phyloP scores from a whole-genome alignment of 768 basidiomycete genomes.

The Neoboletus magnificus region DNA sequence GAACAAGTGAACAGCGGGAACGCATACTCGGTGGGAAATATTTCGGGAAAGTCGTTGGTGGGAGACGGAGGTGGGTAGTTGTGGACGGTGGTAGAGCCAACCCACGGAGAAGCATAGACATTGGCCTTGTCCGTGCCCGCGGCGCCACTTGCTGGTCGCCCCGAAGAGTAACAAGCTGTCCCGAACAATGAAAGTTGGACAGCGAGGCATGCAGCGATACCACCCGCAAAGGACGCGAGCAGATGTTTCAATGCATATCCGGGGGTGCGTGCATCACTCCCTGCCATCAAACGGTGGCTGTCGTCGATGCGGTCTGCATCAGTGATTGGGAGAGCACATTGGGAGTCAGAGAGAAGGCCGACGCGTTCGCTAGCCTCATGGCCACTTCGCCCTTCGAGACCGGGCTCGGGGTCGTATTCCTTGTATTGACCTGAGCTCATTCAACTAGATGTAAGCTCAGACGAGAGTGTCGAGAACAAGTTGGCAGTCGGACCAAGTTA shows the following conservation, averaged over 20 bases:
- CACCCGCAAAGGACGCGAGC: constrained; percentile 50
- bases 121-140: constrained; percentile 17
- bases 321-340: constrained; percentile 7
- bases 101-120: constrained; percentile 58
- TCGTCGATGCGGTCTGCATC: constrained; percentile 7
- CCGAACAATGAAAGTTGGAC: constrained; percentile 43
- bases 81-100: constrained; percentile 68
- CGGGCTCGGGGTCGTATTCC: constrained; percentile 44
- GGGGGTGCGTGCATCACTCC: constrained; percentile 16
- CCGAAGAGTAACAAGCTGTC: constrained; percentile 32
- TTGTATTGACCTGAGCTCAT: constrained; percentile 16
- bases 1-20: no score
- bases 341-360: constrained; percentile 34
- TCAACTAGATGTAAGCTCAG: background rate
- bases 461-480: background rate
- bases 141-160: background rate
- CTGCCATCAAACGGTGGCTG: background rate
- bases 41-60: constrained; percentile 65
- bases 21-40: constrained; percentile 62
- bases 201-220: constrained; percentile 47
- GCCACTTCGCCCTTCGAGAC: constrained; percentile 2
- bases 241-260: constrained; percentile 34
- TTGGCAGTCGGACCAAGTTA: background rate
- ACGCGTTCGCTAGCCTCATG: constrained; percentile 30
- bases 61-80: constrained; percentile 70